A percentile compares a stretch with the other conserved stretches of the same genome.
phyloP scores from a whole-genome alignment of 768 basidiomycete species.

The Boletus rubropictus region DNA sequence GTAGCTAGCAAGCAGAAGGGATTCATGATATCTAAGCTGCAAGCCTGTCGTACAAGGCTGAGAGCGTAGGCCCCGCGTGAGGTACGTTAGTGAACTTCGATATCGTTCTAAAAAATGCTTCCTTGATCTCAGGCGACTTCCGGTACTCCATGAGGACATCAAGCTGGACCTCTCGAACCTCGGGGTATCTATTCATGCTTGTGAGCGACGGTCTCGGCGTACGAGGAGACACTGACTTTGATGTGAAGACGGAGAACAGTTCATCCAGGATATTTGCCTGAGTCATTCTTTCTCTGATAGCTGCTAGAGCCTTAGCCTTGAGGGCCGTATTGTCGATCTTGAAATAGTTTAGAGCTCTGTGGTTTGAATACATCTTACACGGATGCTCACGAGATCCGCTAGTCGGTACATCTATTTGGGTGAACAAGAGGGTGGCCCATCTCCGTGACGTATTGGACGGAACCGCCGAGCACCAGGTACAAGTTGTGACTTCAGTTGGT shows the following conservation, averaged over 20 bases:
- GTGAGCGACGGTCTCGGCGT: background rate
- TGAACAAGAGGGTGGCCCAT: constrained; percentile 21
- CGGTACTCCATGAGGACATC: constrained; percentile 6
- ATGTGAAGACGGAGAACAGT: constrained; percentile 25
- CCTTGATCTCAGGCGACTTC: constrained; percentile 12
- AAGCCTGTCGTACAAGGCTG: constrained; percentile 15
- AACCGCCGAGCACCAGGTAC: background rate
- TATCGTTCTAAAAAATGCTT: constrained; percentile 9
- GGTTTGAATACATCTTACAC: background rate
- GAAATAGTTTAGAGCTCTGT: too few species aligned
- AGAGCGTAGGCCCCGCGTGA: constrained; percentile 11
- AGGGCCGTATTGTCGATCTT: too few species aligned
- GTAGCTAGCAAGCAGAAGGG: background rate
- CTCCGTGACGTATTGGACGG: background rate
- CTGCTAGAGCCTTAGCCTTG: too few species aligned
- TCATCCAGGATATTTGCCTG: constrained; percentile 27
- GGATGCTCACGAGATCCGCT: constrained; percentile 25
- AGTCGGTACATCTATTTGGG: constrained; percentile 36
- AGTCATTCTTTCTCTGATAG: too few species aligned
- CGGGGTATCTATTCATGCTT: constrained; percentile 10
- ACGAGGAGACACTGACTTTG: constrained; percentile 10
- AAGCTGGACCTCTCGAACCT: constrained; percentile 16
- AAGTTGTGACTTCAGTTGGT: constrained; percentile 14
- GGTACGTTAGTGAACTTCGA: background rate
- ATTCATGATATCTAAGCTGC: background rate